A percentile compares a stretch with the other conserved stretches of the same genome.
Conservation (phyloP, 257 asterid species). For the Coffea eugenioides region DNA sequence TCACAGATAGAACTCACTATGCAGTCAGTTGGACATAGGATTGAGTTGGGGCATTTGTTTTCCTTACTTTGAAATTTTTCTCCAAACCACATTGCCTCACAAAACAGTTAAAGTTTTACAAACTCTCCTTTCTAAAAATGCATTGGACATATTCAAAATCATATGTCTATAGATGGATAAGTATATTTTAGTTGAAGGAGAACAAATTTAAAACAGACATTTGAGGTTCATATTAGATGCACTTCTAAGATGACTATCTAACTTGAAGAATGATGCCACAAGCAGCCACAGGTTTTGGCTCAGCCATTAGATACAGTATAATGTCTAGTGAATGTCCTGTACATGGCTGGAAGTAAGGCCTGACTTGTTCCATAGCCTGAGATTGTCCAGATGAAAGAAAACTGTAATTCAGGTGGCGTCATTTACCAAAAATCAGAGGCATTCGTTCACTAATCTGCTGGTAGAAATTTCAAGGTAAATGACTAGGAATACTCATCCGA, state of each 20-base stretch:
- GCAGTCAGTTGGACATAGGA: not conserved
- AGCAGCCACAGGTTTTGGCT: not conserved
- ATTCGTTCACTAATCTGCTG: not conserved
- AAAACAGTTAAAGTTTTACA: not conserved
- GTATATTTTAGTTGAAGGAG: no score
- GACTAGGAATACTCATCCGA: not conserved
- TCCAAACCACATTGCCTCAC: not conserved
- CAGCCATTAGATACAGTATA: not conserved
- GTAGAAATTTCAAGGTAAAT: not conserved
- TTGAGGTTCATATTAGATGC: not conserved
- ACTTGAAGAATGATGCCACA: not conserved
- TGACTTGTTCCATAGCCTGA: not conserved
- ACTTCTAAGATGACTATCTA: no score
- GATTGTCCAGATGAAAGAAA: not conserved
- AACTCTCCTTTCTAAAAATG: not conserved
- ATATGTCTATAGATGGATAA: not conserved
- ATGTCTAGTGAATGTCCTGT: not conserved
- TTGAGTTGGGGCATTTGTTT: not conserved
- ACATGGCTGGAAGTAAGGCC: not conserved
- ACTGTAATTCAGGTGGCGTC: not conserved
- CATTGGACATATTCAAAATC: not conserved
- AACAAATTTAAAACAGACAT: not conserved
- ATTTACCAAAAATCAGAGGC: not conserved
- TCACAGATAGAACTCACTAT: not conserved
- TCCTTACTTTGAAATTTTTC: not conserved